Evolutionary conservation across 2,329 filamentous ascomycete genomes (phyloP), one percentile per base, ranked within the genome.

Genomic region (Davidsoniella neocaledoniae): DNA sequence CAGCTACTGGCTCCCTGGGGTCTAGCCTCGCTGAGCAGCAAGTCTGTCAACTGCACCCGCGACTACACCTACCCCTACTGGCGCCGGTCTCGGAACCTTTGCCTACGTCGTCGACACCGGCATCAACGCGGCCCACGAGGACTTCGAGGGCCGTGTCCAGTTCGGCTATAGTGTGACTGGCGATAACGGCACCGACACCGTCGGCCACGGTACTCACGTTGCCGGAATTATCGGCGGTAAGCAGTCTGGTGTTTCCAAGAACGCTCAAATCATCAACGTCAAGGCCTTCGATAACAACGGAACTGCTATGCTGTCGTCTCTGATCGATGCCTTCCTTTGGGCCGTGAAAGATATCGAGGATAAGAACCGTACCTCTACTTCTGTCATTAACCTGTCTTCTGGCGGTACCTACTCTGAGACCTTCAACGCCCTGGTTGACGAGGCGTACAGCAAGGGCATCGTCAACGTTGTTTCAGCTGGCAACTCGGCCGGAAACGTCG

Each of bases 361-460:
- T 9, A 59, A 57, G 26, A 58, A 57, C 9, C 57, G 60, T 1
- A 54, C 54, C 2, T 50, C 42, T 4, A 58, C 60, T 3, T 60
- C 68, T 4, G 68, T 71, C 16, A 62, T 70, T 21, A 68, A 64
- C 57, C 64, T 74, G 62, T 71, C 68, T 16, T 61, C 73, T 0
- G 58, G 52, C 0, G 41, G 57, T 42, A 6, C 41, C 43, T 16
- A 52, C 50, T 58, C 57, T 0, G 17, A 14, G 0, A 50, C 53
- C 2, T 48, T 58, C 52, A 12, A 46, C 39, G 45, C 46, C 1
- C 59, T 57, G 2, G 53, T 60, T 2, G 52, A 58, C 2, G 53
- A 54, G 2, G 59, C 58, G 1, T 57, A 54, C 6, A 54, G 53
- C 10, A 49, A 54, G 12, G 58, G 58, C 0, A 52, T 61, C 1